Base-by-base conservation (phyloP, 768 basidiomycete species). In the Rhodotorula diobovata region DNA sequence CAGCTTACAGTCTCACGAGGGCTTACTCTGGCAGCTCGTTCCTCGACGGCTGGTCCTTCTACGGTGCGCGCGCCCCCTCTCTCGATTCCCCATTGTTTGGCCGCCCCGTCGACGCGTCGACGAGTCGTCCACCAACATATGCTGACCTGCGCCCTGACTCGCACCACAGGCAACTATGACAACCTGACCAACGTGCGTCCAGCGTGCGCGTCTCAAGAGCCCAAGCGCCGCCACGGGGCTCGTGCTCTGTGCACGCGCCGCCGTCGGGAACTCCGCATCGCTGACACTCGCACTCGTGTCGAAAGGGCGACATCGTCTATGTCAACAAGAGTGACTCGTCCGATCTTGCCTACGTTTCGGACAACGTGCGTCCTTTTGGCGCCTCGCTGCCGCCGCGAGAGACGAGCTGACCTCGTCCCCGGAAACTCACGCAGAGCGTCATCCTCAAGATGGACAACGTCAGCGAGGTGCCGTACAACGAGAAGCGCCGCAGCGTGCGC, bases 401-500 rank as follows among this genome's bases (percentile, higher is more conserved):
- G 9, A 23, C 61, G 46, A 55, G 6, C 5, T 34, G 39, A 8
- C 10, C 55, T 54, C 39, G n/a, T 21, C 12, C 20, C 25, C 46
- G 34, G 21, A 21, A 28, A 28, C 63, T 30, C 4, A 6, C 23
- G 39, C 54, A 65, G 65, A 69, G 63, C 58, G 73, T 62, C 25
- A 61, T 74, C 53, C 61, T 74, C 68, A 70, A 70, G 53, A 62
- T 74, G 32, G 68, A 70, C 68, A 70, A 66, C 35, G 62, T 53
- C 23, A 51, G 70, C 12, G 69, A 67, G 23, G 74, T 79, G 37
- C 63, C 55, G 30, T 76, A 77, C 67, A 67, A 67, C 30, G 61
- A 74, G 37, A 76, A 79, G 74, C 68, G 79, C 21, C 72, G 78
- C 54, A 67, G 70, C 5, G 75, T 80, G 2, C 76, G 77, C 5